Conservation (phyloP, 129 eudicot species). For the Ambrosia trifida region DNA sequence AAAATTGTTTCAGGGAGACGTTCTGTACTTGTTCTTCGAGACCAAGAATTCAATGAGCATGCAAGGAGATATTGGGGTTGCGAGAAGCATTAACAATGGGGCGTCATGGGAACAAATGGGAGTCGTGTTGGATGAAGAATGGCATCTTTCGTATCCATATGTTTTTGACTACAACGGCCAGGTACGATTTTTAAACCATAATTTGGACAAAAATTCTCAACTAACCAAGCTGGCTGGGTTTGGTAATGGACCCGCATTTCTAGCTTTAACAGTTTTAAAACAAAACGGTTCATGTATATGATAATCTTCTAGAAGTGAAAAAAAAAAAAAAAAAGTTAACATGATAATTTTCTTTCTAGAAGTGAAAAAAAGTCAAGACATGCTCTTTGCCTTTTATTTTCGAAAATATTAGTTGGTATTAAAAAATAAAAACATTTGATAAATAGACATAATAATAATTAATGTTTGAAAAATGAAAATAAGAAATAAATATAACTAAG, state of each 20-base stretch:
- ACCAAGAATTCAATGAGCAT: conserved; percentile 75
- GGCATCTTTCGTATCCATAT: conserved; percentile 96
- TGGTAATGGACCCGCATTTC: too few species aligned
- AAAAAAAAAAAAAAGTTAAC: too few species aligned
- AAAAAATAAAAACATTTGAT: too few species aligned
- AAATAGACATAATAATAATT: too few species aligned
- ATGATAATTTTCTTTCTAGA: too few species aligned
- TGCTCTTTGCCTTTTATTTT: too few species aligned
- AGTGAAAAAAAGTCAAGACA: too few species aligned
- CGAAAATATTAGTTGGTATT: neutral
- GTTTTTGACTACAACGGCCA: conserved; percentile 67
- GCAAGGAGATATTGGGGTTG: conserved; percentile 98
- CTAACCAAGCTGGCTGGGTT: neutral
- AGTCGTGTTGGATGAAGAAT: conserved; percentile 82
- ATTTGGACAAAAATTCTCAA: neutral
- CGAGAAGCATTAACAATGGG: conserved; percentile 73
- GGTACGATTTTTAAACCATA: conserved; percentile 37
- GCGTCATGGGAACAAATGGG: conserved; percentile 91
- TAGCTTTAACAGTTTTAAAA: too few species aligned
- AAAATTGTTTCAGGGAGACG: conserved; percentile 58
- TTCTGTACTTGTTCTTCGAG: conserved; percentile 75
- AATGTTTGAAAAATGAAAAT: too few species aligned
- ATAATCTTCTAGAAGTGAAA: too few species aligned
- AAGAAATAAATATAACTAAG: too few species aligned
- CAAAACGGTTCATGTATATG: too few species aligned